These are phyloP conservation scores for Polyplosphaeria fusca DNA, from an alignment of 495 filamentous ascomycete species.

Conservation along the genomic window DNA sequence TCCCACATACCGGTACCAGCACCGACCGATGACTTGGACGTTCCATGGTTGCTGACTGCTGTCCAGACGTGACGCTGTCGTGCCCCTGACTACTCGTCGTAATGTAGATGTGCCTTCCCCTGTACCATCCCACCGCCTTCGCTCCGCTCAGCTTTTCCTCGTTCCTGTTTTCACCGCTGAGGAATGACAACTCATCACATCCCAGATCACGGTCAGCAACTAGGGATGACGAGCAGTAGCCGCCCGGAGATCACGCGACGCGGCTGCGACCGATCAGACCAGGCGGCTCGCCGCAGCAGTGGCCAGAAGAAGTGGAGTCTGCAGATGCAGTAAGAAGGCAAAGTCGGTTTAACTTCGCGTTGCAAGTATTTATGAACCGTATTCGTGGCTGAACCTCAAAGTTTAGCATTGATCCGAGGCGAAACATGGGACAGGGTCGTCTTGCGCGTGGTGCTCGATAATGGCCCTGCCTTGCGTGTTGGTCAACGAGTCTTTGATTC, in stretches of 20 bases:
- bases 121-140: background rate
- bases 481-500: too few species aligned
- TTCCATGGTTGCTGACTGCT: too few species aligned
- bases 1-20: too few species aligned
- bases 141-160: background rate
- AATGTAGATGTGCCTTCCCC: background rate
- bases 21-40: too few species aligned
- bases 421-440: too few species aligned
- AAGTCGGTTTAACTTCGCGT: background rate
- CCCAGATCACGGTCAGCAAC: background rate
- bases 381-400: too few species aligned
- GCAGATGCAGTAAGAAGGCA: background rate
- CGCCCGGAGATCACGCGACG: background rate
- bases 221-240: background rate
- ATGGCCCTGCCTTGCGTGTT: too few species aligned
- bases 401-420: too few species aligned
- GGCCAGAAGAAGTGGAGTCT: background rate
- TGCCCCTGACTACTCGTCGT: background rate
- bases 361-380: too few species aligned
- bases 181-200: background rate
- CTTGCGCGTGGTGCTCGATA: too few species aligned
- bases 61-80: too few species aligned
- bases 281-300: background rate
- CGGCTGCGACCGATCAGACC: background rate
- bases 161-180: background rate